These are phyloP conservation scores for Globisporangium perplexum DNA, from an alignment of 352 stramenopile genomes.

Conservation along the genomic window DNA sequence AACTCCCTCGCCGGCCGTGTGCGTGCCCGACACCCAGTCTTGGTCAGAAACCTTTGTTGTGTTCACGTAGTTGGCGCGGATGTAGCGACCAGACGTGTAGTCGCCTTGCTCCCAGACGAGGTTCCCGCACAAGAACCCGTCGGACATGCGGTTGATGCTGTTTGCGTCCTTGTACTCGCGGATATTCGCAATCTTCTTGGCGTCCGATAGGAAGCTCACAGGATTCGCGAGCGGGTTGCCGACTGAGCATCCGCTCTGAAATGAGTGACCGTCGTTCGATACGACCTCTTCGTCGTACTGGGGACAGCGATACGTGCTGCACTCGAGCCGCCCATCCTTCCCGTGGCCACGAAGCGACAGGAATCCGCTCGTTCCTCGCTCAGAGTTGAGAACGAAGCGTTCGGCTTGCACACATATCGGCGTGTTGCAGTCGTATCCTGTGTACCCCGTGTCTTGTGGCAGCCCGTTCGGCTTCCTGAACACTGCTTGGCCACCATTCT, in stretches of 20 bases:
- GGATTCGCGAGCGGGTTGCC: conserved; percentile 59
- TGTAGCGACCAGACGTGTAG: conserved; percentile 73
- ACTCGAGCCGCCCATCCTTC: conserved; percentile 32
- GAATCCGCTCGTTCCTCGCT: conserved; percentile 21
- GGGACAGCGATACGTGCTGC: conserved; percentile 63
- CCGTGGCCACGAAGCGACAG: conserved; percentile 56
- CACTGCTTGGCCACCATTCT: conserved; percentile 83
- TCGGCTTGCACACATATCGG: conserved; percentile 94
- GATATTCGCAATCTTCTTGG: conserved; percentile 42
- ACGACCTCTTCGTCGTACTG: conserved; percentile 86
- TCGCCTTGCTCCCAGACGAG: conserved; percentile 90
- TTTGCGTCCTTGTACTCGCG: conserved; percentile 43
- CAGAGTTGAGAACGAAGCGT: conserved; percentile 87
- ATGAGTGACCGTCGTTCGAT: conserved; percentile 90
- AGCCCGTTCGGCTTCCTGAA: conserved; percentile 90
- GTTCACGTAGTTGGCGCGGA: conserved; percentile 92
- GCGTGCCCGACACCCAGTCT: conserved; percentile 57
- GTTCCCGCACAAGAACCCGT: conserved; percentile 82
- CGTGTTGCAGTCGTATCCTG: conserved; percentile 95
- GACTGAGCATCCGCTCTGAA: conserved; percentile 91
- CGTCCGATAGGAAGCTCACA: conserved; percentile 21
- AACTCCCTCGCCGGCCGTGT: conserved; percentile 86
- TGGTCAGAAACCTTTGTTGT: conserved; percentile 74
- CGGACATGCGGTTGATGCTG: conserved; percentile 56
- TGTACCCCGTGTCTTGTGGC: conserved; percentile 91